Evolutionary conservation across 345 rosid genomes (phyloP).

Genomic region (Gossypium australe): DNA sequence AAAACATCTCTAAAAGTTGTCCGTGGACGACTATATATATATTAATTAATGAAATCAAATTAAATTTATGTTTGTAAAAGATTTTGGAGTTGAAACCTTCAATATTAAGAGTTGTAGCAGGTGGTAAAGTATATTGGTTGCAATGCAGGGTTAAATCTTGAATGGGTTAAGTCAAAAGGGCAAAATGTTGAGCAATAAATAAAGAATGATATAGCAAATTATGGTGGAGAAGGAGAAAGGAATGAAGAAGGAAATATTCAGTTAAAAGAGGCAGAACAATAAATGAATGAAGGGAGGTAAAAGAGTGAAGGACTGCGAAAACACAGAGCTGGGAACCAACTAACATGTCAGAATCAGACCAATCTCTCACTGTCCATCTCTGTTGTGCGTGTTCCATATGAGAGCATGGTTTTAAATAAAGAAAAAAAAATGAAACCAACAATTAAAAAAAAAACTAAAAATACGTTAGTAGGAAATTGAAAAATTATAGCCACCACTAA

Average conservation of each 20-base stretch:
- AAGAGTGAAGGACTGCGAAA: neutral
- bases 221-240: neutral
- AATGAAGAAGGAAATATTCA: neutral
- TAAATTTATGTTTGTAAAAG: too few relatives aligned
- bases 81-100: too few relatives aligned
- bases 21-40: too few relatives aligned
- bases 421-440: too few relatives aligned
- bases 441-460: too few relatives aligned
- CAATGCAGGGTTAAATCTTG: neutral
- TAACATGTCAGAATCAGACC: constrained; percentile 3
- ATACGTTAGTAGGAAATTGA: too few relatives aligned
- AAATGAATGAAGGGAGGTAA: neutral
- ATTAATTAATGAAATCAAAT: too few relatives aligned
- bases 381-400: neutral
- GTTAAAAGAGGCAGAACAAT: constrained; percentile 8
- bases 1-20: too few relatives aligned
- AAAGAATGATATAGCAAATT: neutral
- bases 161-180: neutral
- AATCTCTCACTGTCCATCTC: neutral
- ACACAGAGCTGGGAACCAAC: constrained; percentile 1
- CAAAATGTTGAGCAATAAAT: neutral
- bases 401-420: neutral
- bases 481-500: too few relatives aligned
- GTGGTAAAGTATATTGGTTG: neutral
- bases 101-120: too few relatives aligned